Evolutionary conservation across 1,139 yeast species (phyloP).

Genomic region (Kluyveromyces marxianus): DNA sequence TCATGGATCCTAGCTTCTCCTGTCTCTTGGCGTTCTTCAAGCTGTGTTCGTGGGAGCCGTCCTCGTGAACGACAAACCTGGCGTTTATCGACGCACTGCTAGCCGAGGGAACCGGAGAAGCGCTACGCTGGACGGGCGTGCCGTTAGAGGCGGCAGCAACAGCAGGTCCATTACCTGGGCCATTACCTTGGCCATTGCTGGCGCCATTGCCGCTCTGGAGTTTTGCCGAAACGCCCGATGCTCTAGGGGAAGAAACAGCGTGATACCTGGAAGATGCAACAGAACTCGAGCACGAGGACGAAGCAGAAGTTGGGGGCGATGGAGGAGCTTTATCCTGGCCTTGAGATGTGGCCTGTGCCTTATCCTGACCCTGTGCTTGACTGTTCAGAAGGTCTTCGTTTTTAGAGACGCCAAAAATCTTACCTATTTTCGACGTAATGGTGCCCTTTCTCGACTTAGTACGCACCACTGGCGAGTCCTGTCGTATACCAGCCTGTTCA

Average conservation of each 20-base stretch:
- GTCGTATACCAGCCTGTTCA: neutral
- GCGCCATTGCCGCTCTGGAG: too few relatives aligned
- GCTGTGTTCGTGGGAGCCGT: slow-evolving; percentile 73
- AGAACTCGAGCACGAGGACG: slow-evolving; percentile 1
- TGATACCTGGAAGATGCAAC: slow-evolving; percentile 1
- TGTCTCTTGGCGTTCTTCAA: slow-evolving; percentile 74
- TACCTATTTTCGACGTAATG: slow-evolving; percentile 11
- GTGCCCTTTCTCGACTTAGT: slow-evolving; percentile 8
- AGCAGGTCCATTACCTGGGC: too few relatives aligned
- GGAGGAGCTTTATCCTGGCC: neutral
- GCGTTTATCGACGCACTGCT: neutral
- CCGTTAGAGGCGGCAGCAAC: too few relatives aligned
- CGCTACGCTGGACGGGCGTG: too few relatives aligned
- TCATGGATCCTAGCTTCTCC: slow-evolving; percentile 79
- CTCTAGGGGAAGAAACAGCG: neutral
- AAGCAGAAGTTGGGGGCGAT: slow-evolving; percentile 2
- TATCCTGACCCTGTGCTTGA: too few relatives aligned
- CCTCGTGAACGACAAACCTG: slow-evolving; percentile 35
- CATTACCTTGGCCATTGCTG: too few relatives aligned
- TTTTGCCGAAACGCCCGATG: too few relatives aligned
- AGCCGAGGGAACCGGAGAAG: too few relatives aligned
- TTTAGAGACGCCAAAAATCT: slow-evolving; percentile 10
- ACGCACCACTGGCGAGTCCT: neutral
- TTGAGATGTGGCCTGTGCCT: neutral
- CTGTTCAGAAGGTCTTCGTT: neutral